A percentile compares a stretch with the other conserved stretches of the same genome.
Evolutionary conservation across 331 rosid genomes (phyloP).

Genomic region (Malus hybrid): DNA sequence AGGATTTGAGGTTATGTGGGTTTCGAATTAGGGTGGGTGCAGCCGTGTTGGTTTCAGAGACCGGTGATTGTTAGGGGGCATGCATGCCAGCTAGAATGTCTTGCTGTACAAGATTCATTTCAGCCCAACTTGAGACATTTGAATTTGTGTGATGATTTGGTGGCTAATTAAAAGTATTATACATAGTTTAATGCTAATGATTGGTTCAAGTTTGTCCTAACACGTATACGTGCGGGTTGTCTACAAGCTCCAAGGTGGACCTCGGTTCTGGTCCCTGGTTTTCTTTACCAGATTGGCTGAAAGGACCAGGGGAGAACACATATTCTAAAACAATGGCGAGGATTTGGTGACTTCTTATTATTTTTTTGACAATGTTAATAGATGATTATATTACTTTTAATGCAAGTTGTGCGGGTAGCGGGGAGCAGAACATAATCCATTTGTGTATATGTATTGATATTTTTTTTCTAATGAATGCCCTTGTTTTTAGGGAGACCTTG

Average conservation of each 20-base stretch:
- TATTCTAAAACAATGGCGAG: not conserved
- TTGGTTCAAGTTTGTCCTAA: constrained; percentile 11
- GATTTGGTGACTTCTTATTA: not conserved
- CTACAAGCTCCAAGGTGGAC: constrained; percentile 14
- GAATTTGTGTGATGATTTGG: constrained; percentile 6
- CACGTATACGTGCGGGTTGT: constrained; percentile 41
- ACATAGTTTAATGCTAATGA: constrained; percentile 4
- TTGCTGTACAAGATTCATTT: constrained; percentile 38
- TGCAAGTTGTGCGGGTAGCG: constrained; percentile 10
- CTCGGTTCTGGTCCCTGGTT: constrained; percentile 23
- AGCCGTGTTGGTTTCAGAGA: not conserved
- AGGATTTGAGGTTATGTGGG: too few species aligned
- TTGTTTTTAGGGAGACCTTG: constrained; percentile 17
- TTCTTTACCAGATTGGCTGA: not conserved
- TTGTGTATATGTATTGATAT: not conserved
- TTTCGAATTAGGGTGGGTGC: too few species aligned
- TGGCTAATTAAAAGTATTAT: not conserved
- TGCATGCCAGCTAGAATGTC: constrained; percentile 41
- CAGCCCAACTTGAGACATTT: constrained; percentile 30
- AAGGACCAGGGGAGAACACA: not conserved
- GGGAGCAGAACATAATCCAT: constrained; percentile 22
- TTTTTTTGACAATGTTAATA: not conserved
- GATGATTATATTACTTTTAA: not conserved
- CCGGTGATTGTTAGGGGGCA: constrained; percentile 24
- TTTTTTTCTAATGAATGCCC: not conserved